A percentile compares a stretch with the other conserved stretches of the same genome.
phyloP scores from a whole-genome alignment of 306 rosid genomes.

The Herpetospermum pedunculosum region DNA sequence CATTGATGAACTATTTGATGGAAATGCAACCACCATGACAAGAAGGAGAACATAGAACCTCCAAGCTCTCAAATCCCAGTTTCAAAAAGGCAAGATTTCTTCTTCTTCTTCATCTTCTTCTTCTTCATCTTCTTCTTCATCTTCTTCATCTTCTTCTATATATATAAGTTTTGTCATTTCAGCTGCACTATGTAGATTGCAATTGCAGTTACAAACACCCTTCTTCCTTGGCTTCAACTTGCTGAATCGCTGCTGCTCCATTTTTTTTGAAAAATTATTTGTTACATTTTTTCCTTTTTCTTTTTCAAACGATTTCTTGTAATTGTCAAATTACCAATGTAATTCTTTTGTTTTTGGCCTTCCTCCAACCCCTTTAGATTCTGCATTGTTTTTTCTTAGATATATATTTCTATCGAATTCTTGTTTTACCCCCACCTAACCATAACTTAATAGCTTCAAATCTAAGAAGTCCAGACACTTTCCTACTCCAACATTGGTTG shows the following conservation, averaged over 20 bases:
- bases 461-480: too few species aligned
- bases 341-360: not conserved
- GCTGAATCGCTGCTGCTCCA: not conserved
- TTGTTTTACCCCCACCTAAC: too few species aligned
- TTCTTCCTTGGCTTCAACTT: not conserved
- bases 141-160: not conserved
- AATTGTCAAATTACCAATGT: not conserved
- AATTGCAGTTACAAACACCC: not conserved
- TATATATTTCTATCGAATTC: too few species aligned
- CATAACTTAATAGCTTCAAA: too few species aligned
- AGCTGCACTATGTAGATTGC: constrained; percentile 5
- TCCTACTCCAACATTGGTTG: too few species aligned
- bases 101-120: not conserved
- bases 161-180: not conserved
- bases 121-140: not conserved
- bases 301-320: not conserved
- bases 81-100: not conserved
- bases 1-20: constrained; percentile 59
- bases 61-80: not conserved
- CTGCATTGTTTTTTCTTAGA: not conserved
- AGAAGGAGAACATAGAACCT: constrained; percentile 29
- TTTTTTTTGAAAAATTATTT: too few species aligned
- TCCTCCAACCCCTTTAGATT: not conserved
- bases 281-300: not conserved
- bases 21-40: constrained; percentile 30